phyloP scores from a whole-genome alignment of 768 basidiomycete species.

The Mycena kentingensis region DNA sequence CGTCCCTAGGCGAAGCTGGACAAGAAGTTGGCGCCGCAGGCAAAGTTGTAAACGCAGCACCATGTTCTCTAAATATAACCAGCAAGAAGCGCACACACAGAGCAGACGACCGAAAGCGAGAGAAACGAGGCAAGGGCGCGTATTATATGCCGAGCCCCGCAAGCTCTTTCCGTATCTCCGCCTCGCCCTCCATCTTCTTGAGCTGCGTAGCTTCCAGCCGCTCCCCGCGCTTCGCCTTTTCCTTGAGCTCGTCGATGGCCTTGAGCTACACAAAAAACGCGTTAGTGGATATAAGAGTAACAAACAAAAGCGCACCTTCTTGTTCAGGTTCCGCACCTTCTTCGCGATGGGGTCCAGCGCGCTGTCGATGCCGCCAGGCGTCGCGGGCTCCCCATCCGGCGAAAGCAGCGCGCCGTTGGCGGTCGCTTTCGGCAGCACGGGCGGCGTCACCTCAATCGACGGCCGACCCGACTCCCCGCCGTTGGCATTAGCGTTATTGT shows the following conservation, averaged over 20 bases:
- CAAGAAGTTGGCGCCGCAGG: conserved; percentile 40
- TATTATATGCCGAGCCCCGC: conserved; percentile 33
- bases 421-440: conserved; percentile 18
- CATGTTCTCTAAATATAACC: too few relatives aligned
- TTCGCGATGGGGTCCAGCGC: conserved; percentile 82
- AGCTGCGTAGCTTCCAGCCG: conserved; percentile 92
- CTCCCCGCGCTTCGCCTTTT: conserved; percentile 86
- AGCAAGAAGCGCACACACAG: too few relatives aligned
- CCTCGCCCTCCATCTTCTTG: conserved; percentile 95
- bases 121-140: background rate
- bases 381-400: conserved; percentile 39
- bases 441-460: conserved; percentile 38
- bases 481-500: conserved; percentile 34
- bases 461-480: conserved; percentile 26
- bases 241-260: conserved; percentile 98
- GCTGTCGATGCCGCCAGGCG: conserved; percentile 46
- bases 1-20: conserved; percentile 43
- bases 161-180: conserved; percentile 82
- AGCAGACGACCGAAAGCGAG: too few relatives aligned
- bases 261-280: conserved; percentile 66
- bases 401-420: conserved; percentile 11
- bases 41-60: conserved; percentile 26
- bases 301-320: conserved; percentile 67
- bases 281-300: conserved; percentile 8
- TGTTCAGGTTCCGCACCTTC: conserved; percentile 92